phyloP scores from a whole-genome alignment of 129 eudicot genomes.

The Centella asiatica region DNA sequence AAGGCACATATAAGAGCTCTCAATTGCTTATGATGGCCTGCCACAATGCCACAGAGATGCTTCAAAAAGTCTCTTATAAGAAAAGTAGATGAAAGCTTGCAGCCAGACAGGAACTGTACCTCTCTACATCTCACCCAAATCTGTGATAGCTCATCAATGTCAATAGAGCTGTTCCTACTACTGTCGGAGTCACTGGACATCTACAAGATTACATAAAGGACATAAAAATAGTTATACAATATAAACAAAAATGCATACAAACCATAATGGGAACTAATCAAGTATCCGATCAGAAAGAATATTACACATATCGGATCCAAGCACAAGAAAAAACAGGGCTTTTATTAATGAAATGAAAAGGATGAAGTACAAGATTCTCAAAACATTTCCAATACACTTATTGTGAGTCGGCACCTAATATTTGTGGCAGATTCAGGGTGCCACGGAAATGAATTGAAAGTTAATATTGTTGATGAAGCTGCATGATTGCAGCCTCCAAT shows the following conservation, averaged over 20 bases:
- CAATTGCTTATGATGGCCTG: constrained; percentile 1
- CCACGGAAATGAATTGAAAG: too few relatives aligned
- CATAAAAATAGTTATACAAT: not conserved
- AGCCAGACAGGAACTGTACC: constrained; percentile 30
- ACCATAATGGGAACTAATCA: not conserved
- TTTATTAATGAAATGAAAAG: too few relatives aligned
- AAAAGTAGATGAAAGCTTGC: not conserved
- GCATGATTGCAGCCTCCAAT: too few relatives aligned
- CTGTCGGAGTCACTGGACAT: constrained; percentile 64
- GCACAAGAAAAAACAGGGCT: too few relatives aligned
- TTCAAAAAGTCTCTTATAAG: not conserved
- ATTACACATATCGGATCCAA: not conserved
- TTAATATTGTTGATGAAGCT: too few relatives aligned
- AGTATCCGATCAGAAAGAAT: not conserved
- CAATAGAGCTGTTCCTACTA: constrained; percentile 36
- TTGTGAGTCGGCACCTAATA: too few relatives aligned
- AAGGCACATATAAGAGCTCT: not conserved
- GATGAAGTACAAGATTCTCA: too few relatives aligned
- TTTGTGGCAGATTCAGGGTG: too few relatives aligned
- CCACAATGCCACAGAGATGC: not conserved
- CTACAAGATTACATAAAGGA: constrained; percentile 21
- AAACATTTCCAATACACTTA: too few relatives aligned
- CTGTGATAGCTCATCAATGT: constrained; percentile 51
- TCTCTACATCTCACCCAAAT: constrained; percentile 61
- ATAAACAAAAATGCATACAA: not conserved